A percentile compares a stretch with the other conserved stretches of the same genome.
phyloP scores from a whole-genome alignment of 352 stramenopile species.

The Phytophthora pini region DNA sequence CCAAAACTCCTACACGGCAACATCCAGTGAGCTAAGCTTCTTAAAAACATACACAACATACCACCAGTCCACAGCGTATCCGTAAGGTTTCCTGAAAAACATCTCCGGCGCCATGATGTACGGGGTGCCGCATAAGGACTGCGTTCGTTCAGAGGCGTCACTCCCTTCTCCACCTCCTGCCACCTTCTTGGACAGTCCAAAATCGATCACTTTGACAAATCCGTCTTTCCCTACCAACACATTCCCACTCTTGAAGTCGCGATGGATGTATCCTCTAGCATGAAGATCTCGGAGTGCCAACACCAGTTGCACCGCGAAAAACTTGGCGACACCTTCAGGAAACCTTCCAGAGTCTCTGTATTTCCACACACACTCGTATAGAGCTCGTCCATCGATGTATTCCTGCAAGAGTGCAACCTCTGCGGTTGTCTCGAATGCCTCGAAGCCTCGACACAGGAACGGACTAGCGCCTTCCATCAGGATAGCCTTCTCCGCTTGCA shows the following conservation, averaged over 20 bases:
- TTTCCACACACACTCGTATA: slow-evolving; percentile 81
- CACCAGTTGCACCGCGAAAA: slow-evolving; percentile 75
- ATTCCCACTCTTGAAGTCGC: slow-evolving; percentile 86
- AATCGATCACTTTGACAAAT: slow-evolving; percentile 74
- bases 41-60: slow-evolving; percentile 26
- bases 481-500: slow-evolving; percentile 55
- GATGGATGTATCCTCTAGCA: slow-evolving; percentile 61
- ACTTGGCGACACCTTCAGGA: slow-evolving; percentile 58
- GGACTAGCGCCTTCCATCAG: slow-evolving; percentile 42
- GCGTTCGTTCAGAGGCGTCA: slow-evolving; percentile 15
- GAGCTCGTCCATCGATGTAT: slow-evolving; percentile 59
- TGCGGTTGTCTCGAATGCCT: slow-evolving; percentile 33
- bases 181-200: slow-evolving; percentile 62
- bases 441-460: slow-evolving; percentile 56
- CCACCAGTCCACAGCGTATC: slow-evolving; percentile 73
- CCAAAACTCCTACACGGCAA: slow-evolving; percentile 56
- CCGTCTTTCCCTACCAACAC: slow-evolving; percentile 55
- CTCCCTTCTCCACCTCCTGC: background rate
- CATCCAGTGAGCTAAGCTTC: background rate
- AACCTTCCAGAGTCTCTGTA: slow-evolving; percentile 50
- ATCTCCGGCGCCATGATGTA: slow-evolving; percentile 84
- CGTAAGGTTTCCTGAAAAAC: slow-evolving; percentile 45
- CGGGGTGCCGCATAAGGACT: slow-evolving; percentile 72
- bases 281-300: slow-evolving; percentile 66
- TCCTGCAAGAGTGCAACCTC: slow-evolving; percentile 56